These are phyloP conservation scores for Blastocystis sp. DNA, from an alignment of 352 stramenopile species.

Conservation along the genomic window DNA sequence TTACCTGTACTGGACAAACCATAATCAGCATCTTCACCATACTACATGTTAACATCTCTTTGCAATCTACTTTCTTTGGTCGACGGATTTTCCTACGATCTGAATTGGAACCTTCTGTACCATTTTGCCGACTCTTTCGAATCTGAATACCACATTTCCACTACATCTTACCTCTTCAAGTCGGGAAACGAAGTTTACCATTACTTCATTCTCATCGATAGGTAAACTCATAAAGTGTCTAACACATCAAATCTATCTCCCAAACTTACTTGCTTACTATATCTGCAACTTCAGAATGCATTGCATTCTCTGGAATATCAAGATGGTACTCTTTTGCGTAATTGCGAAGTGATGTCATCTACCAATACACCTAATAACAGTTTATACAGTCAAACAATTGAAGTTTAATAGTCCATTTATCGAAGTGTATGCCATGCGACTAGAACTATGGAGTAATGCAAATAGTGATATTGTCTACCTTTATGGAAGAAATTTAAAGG, in stretches of 20 bases:
- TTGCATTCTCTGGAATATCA: conserved; percentile 8
- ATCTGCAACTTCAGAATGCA: conserved; percentile 17
- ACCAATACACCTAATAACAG: not conserved
- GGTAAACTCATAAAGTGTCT: conserved; percentile 19
- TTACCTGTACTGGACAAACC: not conserved
- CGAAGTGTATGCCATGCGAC: too few relatives aligned
- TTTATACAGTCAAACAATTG: conserved; percentile 5
- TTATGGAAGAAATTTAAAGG: not conserved
- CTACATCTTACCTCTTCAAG: not conserved
- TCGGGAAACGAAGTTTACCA: not conserved
- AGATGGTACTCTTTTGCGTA: conserved; percentile 16
- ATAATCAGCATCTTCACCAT: not conserved
- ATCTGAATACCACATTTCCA: not conserved
- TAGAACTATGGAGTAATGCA: not conserved
- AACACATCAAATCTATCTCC: not conserved
- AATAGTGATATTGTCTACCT: not conserved
- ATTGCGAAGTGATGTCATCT: conserved; percentile 49
- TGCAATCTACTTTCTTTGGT: conserved; percentile 19
- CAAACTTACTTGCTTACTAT: not conserved
- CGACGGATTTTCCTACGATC: not conserved
- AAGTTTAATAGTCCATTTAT: not conserved
- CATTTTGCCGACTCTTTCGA: not conserved
- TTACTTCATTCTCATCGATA: not conserved
- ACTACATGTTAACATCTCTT: not conserved
- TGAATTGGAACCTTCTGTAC: not conserved